These are phyloP conservation scores for Phytopythium sindhum DNA, from an alignment of 352 stramenopile species.

Conservation along the genomic window DNA sequence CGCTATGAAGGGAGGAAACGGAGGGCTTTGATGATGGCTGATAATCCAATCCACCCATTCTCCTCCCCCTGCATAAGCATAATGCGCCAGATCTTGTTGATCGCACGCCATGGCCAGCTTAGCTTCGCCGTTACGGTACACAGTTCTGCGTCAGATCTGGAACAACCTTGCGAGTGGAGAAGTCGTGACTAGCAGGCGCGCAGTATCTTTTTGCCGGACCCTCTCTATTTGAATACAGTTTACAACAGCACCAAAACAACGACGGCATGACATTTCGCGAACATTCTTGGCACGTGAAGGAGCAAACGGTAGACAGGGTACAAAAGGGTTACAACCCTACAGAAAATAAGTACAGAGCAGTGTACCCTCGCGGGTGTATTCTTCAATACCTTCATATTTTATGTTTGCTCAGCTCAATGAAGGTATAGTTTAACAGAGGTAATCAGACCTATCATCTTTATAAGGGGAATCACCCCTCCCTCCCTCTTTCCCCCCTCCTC, in stretches of 20 bases:
- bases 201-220: not conserved
- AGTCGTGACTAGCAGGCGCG: no score
- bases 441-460: not conserved
- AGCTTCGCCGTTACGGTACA: no score
- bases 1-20: not conserved
- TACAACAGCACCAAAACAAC: not conserved
- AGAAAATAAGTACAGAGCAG: not conserved
- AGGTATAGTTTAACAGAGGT: not conserved
- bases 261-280: slow-evolving; percentile 4
- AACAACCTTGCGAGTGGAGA: no score
- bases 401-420: not conserved
- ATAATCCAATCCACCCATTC: slow-evolving; percentile 2
- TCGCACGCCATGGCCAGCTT: not conserved
- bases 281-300: not conserved
- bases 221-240: not conserved
- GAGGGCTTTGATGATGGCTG: slow-evolving; percentile 1
- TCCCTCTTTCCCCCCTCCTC: not conserved
- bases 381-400: not conserved
- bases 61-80: not conserved
- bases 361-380: not conserved
- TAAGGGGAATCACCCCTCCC: not conserved
- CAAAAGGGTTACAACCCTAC: not conserved
- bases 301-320: no score
- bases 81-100: not conserved
- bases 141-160: not conserved